Conservation (phyloP, 805 yeast genomes). For the Ogataea naganishii region DNA sequence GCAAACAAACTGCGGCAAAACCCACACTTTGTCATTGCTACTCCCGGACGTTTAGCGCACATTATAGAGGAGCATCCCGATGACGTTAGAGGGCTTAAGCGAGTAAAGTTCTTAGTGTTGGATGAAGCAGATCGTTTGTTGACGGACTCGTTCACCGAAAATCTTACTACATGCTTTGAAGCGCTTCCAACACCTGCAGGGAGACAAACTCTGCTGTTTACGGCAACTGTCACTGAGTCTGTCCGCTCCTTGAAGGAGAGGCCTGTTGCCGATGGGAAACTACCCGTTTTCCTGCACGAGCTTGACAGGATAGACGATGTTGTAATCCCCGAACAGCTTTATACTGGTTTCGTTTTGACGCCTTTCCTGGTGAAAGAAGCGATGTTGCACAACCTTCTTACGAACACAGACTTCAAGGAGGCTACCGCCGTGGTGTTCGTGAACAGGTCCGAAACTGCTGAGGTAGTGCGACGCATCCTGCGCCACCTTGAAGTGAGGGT, state of each 20-base stretch:
- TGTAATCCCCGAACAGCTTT: conserved; percentile 70
- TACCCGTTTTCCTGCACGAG: conserved; percentile 62
- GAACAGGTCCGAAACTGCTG: conserved; percentile 86
- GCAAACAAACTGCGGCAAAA: conserved; percentile 69
- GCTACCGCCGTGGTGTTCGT: conserved; percentile 82
- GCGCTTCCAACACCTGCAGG: conserved; percentile 61
- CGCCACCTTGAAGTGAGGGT: conserved; percentile 68
- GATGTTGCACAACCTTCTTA: conserved; percentile 61
- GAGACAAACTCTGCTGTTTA: conserved; percentile 85
- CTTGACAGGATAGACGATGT: conserved; percentile 65
- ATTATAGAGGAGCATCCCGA: conserved; percentile 84
- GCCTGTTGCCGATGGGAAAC: conserved; percentile 46
- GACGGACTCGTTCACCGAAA: conserved; percentile 75
- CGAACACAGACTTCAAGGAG: conserved; percentile 51
- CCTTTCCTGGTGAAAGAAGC: conserved; percentile 91
- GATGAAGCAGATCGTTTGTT: conserved; percentile 95
- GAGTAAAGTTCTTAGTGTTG: conserved; percentile 73
- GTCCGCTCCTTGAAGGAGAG: conserved; percentile 71
- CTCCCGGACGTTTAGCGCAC: conserved; percentile 95
- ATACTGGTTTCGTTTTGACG: conserved; percentile 58
- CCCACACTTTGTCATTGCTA: conserved; percentile 94
- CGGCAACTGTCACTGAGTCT: conserved; percentile 93
- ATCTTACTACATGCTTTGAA: conserved; percentile 62
- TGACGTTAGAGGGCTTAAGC: conserved; percentile 65
- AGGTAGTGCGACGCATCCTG: conserved; percentile 70